Percentiles rank a stretch among this genome's conserved stretches.
Evolutionary conservation across 192 early-diverging fungal genomes (phyloP).

Genomic region (Podila epigama): DNA sequence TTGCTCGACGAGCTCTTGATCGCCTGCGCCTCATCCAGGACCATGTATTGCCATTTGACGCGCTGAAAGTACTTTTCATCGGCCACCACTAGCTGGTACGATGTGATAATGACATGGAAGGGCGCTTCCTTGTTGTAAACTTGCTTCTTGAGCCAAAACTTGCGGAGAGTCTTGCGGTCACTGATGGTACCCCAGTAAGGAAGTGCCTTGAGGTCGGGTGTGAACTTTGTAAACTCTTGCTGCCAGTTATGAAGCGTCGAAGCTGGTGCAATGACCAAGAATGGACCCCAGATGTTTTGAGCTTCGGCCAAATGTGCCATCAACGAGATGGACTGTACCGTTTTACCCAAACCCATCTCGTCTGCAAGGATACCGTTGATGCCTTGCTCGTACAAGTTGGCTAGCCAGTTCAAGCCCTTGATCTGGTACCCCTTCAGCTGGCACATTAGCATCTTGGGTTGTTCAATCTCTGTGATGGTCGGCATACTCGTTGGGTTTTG

Average conservation of each 20-base stretch:
- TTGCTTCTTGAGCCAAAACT: slow-evolving; percentile 81
- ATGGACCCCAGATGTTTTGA: slow-evolving; percentile 91
- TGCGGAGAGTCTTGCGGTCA: slow-evolving; percentile 83
- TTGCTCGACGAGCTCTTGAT: slow-evolving; percentile 90
- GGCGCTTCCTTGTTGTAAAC: slow-evolving; percentile 76
- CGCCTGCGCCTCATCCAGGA: slow-evolving; percentile 93
- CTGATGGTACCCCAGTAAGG: slow-evolving; percentile 90
- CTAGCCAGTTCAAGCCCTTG: slow-evolving; percentile 88
- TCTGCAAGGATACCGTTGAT: slow-evolving; percentile 93
- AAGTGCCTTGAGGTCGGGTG: slow-evolving; percentile 78
- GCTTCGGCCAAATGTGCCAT: slow-evolving; percentile 87
- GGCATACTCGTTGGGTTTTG: slow-evolving; percentile 81
- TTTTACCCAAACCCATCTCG: slow-evolving; percentile 89
- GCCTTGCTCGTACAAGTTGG: slow-evolving; percentile 84
- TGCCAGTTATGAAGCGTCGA: slow-evolving; percentile 95
- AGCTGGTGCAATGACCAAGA: slow-evolving; percentile 87
- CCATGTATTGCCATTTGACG: slow-evolving; percentile 96
- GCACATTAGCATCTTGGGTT: slow-evolving; percentile 89
- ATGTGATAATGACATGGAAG: slow-evolving; percentile 91
- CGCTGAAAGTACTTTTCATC: slow-evolving; percentile 83
- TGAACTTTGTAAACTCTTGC: slow-evolving; percentile 84
- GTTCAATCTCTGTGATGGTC: slow-evolving; percentile 72
- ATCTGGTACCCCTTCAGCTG: slow-evolving; percentile 84
- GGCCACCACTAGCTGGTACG: slow-evolving; percentile 84
- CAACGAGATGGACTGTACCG: slow-evolving; percentile 89